phyloP scores from a whole-genome alignment of 129 eudicot genomes.

The Oenanthe sinensis region DNA sequence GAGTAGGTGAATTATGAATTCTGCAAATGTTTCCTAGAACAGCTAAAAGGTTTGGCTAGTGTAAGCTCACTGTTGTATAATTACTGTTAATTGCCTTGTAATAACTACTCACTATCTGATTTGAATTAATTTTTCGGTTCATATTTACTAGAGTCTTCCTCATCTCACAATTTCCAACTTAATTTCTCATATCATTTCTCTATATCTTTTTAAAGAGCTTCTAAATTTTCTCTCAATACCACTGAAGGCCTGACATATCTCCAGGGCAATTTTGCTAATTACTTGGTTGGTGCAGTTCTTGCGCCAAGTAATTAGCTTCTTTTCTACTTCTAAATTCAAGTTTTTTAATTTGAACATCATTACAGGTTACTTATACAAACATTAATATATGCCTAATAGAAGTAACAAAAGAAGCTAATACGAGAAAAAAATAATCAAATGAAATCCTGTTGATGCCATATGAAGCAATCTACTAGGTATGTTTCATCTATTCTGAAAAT shows the following conservation, averaged over 20 bases:
- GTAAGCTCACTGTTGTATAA: not conserved
- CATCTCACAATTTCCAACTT: not conserved
- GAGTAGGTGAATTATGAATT: not conserved
- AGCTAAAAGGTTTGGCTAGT: not conserved
- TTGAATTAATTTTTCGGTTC: not conserved
- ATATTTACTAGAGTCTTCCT: not conserved
- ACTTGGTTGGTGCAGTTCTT: not conserved
- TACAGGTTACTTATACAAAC: not conserved
- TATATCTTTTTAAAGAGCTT: not conserved
- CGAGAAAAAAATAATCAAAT: not conserved
- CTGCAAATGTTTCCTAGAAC: not conserved
- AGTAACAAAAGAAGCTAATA: not conserved
- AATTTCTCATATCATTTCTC: not conserved
- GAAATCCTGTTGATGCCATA: not conserved
- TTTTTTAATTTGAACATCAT: not conserved
- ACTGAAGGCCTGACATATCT: not conserved
- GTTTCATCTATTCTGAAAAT: not conserved
- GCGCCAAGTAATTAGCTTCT: not conserved
- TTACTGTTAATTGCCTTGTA: not conserved
- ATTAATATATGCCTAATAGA: not conserved
- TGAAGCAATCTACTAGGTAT: not conserved
- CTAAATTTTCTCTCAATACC: not conserved
- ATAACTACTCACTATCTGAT: not conserved
- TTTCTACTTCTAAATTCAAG: not conserved
- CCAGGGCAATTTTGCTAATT: not conserved